phyloP scores from a whole-genome alignment of 1,139 yeast genomes.

The Pichia sp. region DNA sequence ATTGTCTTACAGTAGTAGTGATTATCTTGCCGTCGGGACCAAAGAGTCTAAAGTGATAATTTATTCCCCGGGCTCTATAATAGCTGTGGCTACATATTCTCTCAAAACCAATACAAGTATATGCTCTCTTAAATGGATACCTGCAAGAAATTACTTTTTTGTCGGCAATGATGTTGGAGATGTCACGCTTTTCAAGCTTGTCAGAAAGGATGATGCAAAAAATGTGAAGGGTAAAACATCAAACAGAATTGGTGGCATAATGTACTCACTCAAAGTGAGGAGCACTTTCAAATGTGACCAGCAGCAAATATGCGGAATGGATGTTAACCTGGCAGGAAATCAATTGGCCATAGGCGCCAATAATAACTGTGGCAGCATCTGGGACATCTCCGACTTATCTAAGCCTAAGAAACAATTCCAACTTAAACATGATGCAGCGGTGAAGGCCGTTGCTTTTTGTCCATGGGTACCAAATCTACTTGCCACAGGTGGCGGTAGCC shows the following conservation, averaged over 20 bases:
- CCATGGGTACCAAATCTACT: slow-evolving; percentile 68
- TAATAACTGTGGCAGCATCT: slow-evolving; percentile 61
- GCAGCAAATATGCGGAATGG: slow-evolving; percentile 69
- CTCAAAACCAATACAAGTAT: slow-evolving; percentile 34
- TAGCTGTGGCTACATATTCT: slow-evolving; percentile 16
- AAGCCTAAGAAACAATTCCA: slow-evolving; percentile 39
- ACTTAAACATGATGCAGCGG: slow-evolving; percentile 68
- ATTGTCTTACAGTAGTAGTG: slow-evolving; percentile 45
- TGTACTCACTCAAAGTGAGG: slow-evolving; percentile 18
- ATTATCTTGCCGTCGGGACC: slow-evolving; percentile 52
- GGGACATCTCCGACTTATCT: slow-evolving; percentile 44
- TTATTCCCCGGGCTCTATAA: slow-evolving; percentile 27
- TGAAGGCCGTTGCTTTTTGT: slow-evolving; percentile 74
- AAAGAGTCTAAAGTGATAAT: slow-evolving; percentile 41
- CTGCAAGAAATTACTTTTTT: slow-evolving; percentile 37
- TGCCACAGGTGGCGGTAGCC: slow-evolving; percentile 81
- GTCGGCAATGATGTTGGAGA: slow-evolving; percentile 70
- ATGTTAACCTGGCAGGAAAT: slow-evolving; percentile 39
- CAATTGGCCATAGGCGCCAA: slow-evolving; percentile 68
- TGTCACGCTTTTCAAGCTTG: slow-evolving; percentile 34
- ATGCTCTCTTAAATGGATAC: slow-evolving; percentile 60
- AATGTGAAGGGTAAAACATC: slow-evolving; percentile 1
- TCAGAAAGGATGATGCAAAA: slow-evolving; percentile 6
- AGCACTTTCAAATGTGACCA: slow-evolving; percentile 42
- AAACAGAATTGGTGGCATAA: neutral